Evolutionary conservation across 1,139 yeast genomes (phyloP), one percentile per base, ranked within the genome.

Genomic region (Yarrowia galli): DNA sequence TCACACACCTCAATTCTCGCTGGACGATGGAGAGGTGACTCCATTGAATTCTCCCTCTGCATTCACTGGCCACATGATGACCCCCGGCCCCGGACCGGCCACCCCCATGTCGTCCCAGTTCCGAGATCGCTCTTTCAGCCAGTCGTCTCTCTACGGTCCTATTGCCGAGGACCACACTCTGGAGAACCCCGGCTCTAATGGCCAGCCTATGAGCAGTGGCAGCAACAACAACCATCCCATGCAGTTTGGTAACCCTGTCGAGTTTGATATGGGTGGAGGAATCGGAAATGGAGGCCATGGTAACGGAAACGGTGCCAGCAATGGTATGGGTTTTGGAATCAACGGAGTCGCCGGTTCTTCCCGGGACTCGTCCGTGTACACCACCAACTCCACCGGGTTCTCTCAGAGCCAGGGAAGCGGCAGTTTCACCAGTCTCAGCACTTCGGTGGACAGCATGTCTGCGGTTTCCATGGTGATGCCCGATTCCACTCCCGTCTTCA

Each of bases 21-120:
- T 61, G 45, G 66, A 61, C 56, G 66, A 61, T 36, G 56, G 56
- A 22, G 66, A 61, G 43, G 66, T 61, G 46, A 61, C 66, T 7
- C 66, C 66, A 8, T 20, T 61, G 46, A 46, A 61, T 22, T 61
- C 66, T 28, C 66, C 66, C 20, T 61, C 66, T 35, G 66, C 66
- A 35, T 61, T 38, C 54, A 60, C 28, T 10, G 51, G 51, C 20
- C 51, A 58, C 18, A 43, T 43, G 48, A 56, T 23, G 46, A 61
- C 66, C 10, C 66, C 65, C 12, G 63, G 63, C 18, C 63, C 64
- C 12, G 64, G 64, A 1, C 64, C 64, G 3, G 64, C 64, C 42
- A 58, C 64, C 5, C 64, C 64, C 38, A 58, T 43, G 64, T 58
- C 64, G 32, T 35, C 56, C 2, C 66, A 61, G 46, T 61, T 48